Evolutionary conservation across 1,284 basidiomycete species (phyloP).

Genomic region (Naganishia sp.): DNA sequence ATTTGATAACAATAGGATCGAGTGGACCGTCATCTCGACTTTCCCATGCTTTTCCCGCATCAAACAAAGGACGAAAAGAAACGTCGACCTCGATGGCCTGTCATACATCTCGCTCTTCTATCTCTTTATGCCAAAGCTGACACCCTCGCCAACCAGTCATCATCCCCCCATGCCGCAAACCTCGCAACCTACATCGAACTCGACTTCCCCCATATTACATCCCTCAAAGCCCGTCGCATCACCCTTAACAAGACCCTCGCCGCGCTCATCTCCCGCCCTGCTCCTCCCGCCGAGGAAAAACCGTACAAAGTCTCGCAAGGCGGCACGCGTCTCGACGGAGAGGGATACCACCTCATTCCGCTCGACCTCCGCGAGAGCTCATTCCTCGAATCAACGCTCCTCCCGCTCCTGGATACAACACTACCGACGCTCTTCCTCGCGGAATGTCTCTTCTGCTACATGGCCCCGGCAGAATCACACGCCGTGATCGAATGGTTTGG

Average conservation of each 20-base stretch:
- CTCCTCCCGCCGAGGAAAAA: not conserved
- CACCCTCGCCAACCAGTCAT: not conserved
- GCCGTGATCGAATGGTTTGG: constrained; percentile 74
- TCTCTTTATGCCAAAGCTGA: not conserved
- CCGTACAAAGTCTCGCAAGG: constrained; percentile 56
- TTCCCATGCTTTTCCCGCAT: too few species aligned
- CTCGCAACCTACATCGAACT: constrained; percentile 72
- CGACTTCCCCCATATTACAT: constrained; percentile 83
- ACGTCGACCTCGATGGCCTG: too few species aligned
- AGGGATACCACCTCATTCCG: constrained; percentile 72
- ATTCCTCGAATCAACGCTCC: constrained; percentile 39
- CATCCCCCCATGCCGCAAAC: constrained; percentile 14
- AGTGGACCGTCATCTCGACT: too few species aligned
- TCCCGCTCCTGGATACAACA: constrained; percentile 61
- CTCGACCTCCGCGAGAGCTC: constrained; percentile 66
- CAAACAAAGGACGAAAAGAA: too few species aligned
- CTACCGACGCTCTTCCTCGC: constrained; percentile 80
- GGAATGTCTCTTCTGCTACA: constrained; percentile 91
- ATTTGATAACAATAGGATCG: too few species aligned
- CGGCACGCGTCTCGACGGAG: constrained; percentile 66
- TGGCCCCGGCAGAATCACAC: constrained; percentile 64
- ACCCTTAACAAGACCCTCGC: constrained; percentile 67
- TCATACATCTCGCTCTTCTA: too few species aligned
- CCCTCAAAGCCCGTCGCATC: constrained; percentile 79
- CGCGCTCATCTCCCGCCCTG: constrained; percentile 8